Conservation (phyloP, 208 protist genomes). For the Acanthamoeba castellanii region DNA sequence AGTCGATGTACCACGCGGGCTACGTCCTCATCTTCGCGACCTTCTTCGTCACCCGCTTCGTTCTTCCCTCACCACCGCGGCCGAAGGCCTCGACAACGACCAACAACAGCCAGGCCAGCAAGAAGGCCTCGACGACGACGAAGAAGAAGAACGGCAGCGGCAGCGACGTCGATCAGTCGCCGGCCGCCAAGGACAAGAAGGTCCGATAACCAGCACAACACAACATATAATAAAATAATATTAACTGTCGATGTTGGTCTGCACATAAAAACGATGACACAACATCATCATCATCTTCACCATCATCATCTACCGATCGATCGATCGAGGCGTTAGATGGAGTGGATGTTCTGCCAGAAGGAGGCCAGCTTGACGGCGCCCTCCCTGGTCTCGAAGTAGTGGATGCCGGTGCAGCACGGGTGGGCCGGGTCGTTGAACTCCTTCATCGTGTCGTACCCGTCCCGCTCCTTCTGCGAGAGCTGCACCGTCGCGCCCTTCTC, state of each 20-base stretch:
- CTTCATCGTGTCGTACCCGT: conserved; percentile 66
- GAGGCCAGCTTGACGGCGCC: conserved; percentile 29
- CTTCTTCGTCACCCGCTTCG: background rate
- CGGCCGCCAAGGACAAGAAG: too few species aligned
- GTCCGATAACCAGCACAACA: too few species aligned
- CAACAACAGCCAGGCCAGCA: too few species aligned
- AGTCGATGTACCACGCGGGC: background rate
- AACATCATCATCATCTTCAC: too few species aligned
- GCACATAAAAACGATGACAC: too few species aligned
- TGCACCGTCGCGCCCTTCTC: conserved; percentile 4
- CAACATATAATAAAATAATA: too few species aligned
- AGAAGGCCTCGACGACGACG: too few species aligned
- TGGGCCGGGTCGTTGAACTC: conserved; percentile 31
- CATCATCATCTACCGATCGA: too few species aligned
- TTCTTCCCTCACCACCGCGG: background rate
- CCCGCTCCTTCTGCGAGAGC: conserved; percentile 32
- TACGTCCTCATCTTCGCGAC: background rate
- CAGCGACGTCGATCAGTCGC: too few species aligned
- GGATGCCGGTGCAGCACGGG: conserved; percentile 31
- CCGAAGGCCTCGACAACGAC: background rate
- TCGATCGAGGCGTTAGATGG: too few species aligned
- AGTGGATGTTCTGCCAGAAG: conserved; percentile 71
- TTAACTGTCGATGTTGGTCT: too few species aligned
- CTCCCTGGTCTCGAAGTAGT: conserved; percentile 51
- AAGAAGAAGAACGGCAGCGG: too few species aligned